Base-by-base conservation (phyloP, 495 filamentous ascomycete genomes). In the Penicillium alfredii region DNA sequence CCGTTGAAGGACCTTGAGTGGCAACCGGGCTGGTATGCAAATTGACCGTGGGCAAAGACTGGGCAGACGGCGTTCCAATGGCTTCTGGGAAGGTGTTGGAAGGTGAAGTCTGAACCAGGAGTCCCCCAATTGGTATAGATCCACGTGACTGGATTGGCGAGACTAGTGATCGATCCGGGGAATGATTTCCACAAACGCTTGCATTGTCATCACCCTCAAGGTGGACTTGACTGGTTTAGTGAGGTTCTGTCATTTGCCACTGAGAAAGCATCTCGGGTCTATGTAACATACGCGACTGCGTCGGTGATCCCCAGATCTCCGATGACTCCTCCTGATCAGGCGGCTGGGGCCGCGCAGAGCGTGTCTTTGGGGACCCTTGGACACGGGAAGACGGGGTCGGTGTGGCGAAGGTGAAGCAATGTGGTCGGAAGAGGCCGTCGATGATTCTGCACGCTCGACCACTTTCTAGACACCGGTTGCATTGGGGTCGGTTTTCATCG, bases 401-500 rank as follows among this genome's bases (percentile, higher is more conserved):
- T n/a, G n/a, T n/a, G n/a, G n/a, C n/a, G 17, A 45, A 45, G 10
- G 45, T 25, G 17, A 39, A 39, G 3, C 33, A 39, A 28, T 45
- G 45, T 18, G 32, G 35, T 22, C 38, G 35, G 30, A 53, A 53
- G 6, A 49, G 15, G 16, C 41, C 44, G 26, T 53, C 49, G 9
- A 49, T 31, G 9, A 53, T 49, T 3, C 35, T 33, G 21, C 49
- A 53, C 3, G 3, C 10, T 2, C 42, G 49, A 12, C 44, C 37
- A 33, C 33, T 27, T 30, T 39, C 34, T 1, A 43, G 19, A 23
- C 45, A 54, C 20, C 47, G 51, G 3, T 33, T 44, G 21, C 51
- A 54, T 26, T 46, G 35, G 2, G 51, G 51, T 20, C 14, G 36
- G 9, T 32, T 42, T 28, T 54, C 49, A 24, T 52, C 49, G 23